Evolutionary conservation across 345 rosid species (phyloP).

Genomic region (Salix suchowensis): DNA sequence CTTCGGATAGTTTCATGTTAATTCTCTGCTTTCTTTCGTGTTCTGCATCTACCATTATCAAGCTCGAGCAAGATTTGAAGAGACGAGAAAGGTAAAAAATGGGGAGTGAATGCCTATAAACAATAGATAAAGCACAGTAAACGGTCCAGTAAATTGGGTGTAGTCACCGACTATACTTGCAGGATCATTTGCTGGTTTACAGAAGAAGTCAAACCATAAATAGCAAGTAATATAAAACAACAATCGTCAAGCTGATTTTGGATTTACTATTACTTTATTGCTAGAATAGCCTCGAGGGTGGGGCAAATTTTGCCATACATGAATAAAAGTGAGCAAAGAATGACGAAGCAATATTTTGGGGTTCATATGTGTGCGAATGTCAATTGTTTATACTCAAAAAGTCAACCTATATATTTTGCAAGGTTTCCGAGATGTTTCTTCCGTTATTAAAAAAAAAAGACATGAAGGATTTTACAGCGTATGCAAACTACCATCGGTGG

Average conservation of each 20-base stretch:
- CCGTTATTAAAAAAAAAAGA: neutral
- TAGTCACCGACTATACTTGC: conserved; percentile 19
- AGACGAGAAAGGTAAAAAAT: conserved; percentile 1
- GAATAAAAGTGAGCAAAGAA: neutral
- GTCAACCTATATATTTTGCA: conserved; percentile 14
- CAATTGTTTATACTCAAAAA: neutral
- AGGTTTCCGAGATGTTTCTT: conserved; percentile 11
- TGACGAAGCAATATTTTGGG: neutral
- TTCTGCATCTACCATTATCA: neutral
- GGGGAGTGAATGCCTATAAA: neutral
- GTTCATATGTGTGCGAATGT: neutral
- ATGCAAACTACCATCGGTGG: neutral
- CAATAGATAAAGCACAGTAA: neutral
- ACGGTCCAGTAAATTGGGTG: neutral
- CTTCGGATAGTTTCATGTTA: neutral
- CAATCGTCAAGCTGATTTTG: conserved; percentile 7
- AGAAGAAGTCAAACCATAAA: conserved; percentile 14
- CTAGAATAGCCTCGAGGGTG: conserved; percentile 6
- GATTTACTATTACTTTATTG: conserved; percentile 5
- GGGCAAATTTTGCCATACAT: neutral
- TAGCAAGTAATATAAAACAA: conserved; percentile 2
- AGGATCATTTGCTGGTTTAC: neutral
- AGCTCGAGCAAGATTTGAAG: neutral
- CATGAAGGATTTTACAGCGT: conserved; percentile 1
- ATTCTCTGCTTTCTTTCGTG: no score